Percentiles rank a stretch among this genome's conserved stretches.
phyloP scores from a whole-genome alignment of 2,329 filamentous ascomycete species.

The Pseudopyricularia cyperi region DNA sequence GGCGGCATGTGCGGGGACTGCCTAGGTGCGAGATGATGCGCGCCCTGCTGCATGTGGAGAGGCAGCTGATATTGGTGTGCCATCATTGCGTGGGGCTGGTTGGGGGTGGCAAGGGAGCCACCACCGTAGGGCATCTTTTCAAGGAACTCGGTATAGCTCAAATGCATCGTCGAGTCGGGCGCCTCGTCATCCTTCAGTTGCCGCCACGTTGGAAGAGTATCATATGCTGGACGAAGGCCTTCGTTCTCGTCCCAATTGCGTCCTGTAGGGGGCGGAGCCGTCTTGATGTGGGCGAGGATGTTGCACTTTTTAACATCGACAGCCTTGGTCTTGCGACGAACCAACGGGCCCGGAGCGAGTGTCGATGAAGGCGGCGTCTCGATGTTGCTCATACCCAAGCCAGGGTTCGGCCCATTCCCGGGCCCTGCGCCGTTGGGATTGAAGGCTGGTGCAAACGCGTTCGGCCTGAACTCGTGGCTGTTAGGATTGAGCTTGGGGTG shows the following conservation, averaged over 20 bases:
- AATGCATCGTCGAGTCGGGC: slow-evolving; percentile 44
- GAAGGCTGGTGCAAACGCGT: slow-evolving; percentile 67
- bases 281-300: slow-evolving; percentile 41
- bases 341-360: slow-evolving; percentile 32
- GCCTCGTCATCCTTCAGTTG: slow-evolving; percentile 60
- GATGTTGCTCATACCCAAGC: slow-evolving; percentile 41
- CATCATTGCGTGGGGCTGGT: slow-evolving; percentile 55
- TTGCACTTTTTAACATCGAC: slow-evolving; percentile 58
- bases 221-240: slow-evolving; percentile 73
- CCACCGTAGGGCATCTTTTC: slow-evolving; percentile 49
- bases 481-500: slow-evolving; percentile 48
- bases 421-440: slow-evolving; percentile 47
- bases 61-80: slow-evolving; percentile 77
- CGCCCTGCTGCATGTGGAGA: slow-evolving; percentile 66
- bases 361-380: slow-evolving; percentile 13
- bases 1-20: slow-evolving; percentile 65
- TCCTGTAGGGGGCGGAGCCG: slow-evolving; percentile 35
- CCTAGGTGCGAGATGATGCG: slow-evolving; percentile 52
- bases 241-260: slow-evolving; percentile 62
- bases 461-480: slow-evolving; percentile 73
- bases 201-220: slow-evolving; percentile 78
- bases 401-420: slow-evolving; percentile 63
- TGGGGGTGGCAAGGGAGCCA: slow-evolving; percentile 52
- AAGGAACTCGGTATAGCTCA: slow-evolving; percentile 69
- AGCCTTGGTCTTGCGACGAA: slow-evolving; percentile 59